A percentile compares a stretch with the other conserved stretches of the same genome.
Evolutionary conservation across 2,329 filamentous ascomycete species (phyloP).

Genomic region (Pestalotiopsis fici): DNA sequence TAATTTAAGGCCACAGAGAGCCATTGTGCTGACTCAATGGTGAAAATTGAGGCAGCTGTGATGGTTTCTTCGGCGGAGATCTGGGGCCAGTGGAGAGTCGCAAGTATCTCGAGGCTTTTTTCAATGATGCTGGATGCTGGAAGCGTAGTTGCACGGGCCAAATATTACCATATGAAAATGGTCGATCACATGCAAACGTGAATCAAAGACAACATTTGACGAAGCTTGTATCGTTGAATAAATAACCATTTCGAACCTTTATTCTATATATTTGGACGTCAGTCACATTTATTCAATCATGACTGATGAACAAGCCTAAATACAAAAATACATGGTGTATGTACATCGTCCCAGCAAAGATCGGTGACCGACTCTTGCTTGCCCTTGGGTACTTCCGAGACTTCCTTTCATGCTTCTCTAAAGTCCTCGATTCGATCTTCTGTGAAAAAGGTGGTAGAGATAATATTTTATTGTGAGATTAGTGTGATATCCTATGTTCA

Average conservation of each 20-base stretch:
- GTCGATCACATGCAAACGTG: neutral
- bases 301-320: too few relatives aligned
- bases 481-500: too few relatives aligned
- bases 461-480: too few relatives aligned
- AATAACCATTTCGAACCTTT: neutral
- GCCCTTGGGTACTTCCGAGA: too few relatives aligned
- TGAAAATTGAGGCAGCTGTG: slow-evolving; percentile 20
- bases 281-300: too few relatives aligned
- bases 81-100: slow-evolving; percentile 13
- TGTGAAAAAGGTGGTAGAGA: too few relatives aligned
- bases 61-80: slow-evolving; percentile 32
- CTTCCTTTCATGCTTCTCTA: too few relatives aligned
- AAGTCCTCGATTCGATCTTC: too few relatives aligned
- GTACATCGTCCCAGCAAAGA: too few relatives aligned
- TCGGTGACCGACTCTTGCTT: too few relatives aligned
- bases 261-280: too few relatives aligned
- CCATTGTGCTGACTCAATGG: slow-evolving; percentile 28
- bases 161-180: neutral
- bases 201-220: neutral
- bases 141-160: neutral
- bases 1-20: slow-evolving; percentile 19
- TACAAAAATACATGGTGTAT: too few relatives aligned
- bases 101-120: neutral
- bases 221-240: neutral
- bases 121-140: neutral